A percentile compares a stretch with the other conserved stretches of the same genome.
Evolutionary conservation across 352 stramenopile genomes (phyloP).

Genomic region (Phytophthora sp.): DNA sequence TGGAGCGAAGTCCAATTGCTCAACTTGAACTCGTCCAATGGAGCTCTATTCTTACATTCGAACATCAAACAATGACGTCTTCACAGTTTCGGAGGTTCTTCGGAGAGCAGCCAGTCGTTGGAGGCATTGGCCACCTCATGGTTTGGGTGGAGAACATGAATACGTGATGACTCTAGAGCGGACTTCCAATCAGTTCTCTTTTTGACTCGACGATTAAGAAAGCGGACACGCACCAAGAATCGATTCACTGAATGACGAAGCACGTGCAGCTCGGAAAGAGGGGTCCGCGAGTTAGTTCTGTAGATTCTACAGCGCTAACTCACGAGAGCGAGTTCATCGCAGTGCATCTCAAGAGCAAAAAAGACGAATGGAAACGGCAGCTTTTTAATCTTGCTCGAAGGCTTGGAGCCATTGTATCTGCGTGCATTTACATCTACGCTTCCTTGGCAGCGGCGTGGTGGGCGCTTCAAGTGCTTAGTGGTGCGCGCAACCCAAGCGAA

Average conservation of each 20-base stretch:
- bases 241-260: not conserved
- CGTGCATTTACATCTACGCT: slow-evolving; percentile 32
- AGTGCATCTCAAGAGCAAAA: slow-evolving; percentile 12
- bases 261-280: slow-evolving; percentile 10
- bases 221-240: not conserved
- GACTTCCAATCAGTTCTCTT: not conserved
- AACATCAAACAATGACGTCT: not conserved
- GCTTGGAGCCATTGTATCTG: slow-evolving; percentile 16
- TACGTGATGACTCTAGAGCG: not conserved
- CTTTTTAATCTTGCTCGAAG: slow-evolving; percentile 31
- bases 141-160: not conserved
- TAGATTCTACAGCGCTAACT: slow-evolving; percentile 10
- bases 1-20: no score
- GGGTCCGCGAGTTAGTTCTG: slow-evolving; percentile 4
- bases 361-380: slow-evolving; percentile 16
- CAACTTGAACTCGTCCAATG: no score
- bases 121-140: no score
- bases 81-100: not conserved
- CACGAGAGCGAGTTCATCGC: slow-evolving; percentile 15
- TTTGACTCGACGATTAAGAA: not conserved
- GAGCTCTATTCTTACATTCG: not conserved
- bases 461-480: slow-evolving; percentile 26
- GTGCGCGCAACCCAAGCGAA: slow-evolving; percentile 14
- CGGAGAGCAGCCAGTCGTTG: not conserved
- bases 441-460: slow-evolving; percentile 30